Evolutionary conservation across 2,329 filamentous ascomycete genomes (phyloP).

Genomic region (Pseudogymnoascus sp.): DNA sequence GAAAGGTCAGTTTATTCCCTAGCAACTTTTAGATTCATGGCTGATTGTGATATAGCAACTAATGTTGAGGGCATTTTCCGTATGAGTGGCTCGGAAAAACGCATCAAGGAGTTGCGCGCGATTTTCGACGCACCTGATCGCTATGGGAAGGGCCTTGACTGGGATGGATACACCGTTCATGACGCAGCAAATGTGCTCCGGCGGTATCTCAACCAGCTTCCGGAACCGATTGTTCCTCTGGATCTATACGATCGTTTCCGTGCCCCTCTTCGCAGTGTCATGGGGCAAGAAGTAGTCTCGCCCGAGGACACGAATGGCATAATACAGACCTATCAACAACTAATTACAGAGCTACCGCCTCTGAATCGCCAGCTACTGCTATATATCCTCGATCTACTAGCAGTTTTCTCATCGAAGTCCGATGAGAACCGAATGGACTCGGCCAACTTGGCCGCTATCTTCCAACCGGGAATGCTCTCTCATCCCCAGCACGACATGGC

Average conservation of each 20-base stretch:
- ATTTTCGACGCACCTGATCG: conserved; percentile 91
- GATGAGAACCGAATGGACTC: conserved; percentile 97
- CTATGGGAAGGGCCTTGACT: conserved; percentile 93
- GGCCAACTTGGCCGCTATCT: conserved; percentile 89
- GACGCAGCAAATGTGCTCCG: conserved; percentile 95
- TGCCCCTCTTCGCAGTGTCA: conserved; percentile 62
- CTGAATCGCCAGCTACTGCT: conserved; percentile 89
- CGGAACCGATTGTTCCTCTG: conserved; percentile 91
- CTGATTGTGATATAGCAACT: conserved; percentile 56
- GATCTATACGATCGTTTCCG: conserved; percentile 90
- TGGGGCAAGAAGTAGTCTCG: conserved; percentile 63
- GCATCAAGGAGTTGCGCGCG: conserved; percentile 91
- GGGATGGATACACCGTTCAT: conserved; percentile 96
- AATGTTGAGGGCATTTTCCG: conserved; percentile 95
- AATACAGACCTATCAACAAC: conserved; percentile 74
- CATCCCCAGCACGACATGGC: conserved; percentile 94
- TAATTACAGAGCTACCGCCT: conserved; percentile 89
- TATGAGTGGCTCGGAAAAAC: conserved; percentile 89
- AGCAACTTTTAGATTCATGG: background rate
- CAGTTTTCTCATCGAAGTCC: conserved; percentile 93
- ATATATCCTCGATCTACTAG: conserved; percentile 91
- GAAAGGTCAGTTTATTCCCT: conserved; percentile 60
- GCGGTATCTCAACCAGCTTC: conserved; percentile 90
- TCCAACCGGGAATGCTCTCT: conserved; percentile 91
- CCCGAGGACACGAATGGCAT: conserved; percentile 66